A percentile compares a stretch with the other conserved stretches of the same genome.
These are phyloP conservation scores for Cladorrhinum samala DNA, from an alignment of 495 filamentous ascomycete genomes.

Conservation along the genomic window DNA sequence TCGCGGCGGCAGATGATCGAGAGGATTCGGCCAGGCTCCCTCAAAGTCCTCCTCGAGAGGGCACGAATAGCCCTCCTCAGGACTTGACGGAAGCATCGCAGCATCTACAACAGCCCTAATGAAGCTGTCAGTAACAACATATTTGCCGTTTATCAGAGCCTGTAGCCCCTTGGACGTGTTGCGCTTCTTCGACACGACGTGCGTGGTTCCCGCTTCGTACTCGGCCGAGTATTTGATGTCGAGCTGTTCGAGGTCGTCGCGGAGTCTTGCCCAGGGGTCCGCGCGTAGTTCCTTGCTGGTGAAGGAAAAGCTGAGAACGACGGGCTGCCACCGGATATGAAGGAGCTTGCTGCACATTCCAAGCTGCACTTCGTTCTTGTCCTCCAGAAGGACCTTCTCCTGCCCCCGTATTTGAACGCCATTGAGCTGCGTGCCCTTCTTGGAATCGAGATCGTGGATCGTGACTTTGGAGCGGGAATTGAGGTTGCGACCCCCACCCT, in stretches of 20 bases:
- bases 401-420: slow-evolving; percentile 58
- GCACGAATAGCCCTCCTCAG: slow-evolving; percentile 51
- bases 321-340: slow-evolving; percentile 69
- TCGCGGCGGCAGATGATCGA: slow-evolving; percentile 62
- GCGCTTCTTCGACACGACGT: slow-evolving; percentile 81
- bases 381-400: slow-evolving; percentile 43
- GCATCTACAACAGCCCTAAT: slow-evolving; percentile 62
- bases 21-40: slow-evolving; percentile 68
- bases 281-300: slow-evolving; percentile 65
- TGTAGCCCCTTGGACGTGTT: slow-evolving; percentile 84
- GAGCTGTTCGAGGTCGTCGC: slow-evolving; percentile 63
- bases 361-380: slow-evolving; percentile 60
- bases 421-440: slow-evolving; percentile 73
- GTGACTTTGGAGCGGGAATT: slow-evolving; percentile 57
- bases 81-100: slow-evolving; percentile 49
- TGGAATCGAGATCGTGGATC: slow-evolving; percentile 66
- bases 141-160: slow-evolving; percentile 77
- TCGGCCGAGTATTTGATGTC: slow-evolving; percentile 79
- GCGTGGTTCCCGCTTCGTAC: slow-evolving; percentile 71
- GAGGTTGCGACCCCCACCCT: slow-evolving; percentile 59
- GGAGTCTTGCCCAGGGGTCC: slow-evolving; percentile 59
- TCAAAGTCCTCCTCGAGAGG: slow-evolving; percentile 82
- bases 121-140: slow-evolving; percentile 72
- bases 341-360: slow-evolving; percentile 56
- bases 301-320: slow-evolving; percentile 76